Percentiles rank a stretch among this genome's conserved stretches.
Conservation (phyloP, 1,139 yeast genomes). For the Hansenula lynferdii region DNA sequence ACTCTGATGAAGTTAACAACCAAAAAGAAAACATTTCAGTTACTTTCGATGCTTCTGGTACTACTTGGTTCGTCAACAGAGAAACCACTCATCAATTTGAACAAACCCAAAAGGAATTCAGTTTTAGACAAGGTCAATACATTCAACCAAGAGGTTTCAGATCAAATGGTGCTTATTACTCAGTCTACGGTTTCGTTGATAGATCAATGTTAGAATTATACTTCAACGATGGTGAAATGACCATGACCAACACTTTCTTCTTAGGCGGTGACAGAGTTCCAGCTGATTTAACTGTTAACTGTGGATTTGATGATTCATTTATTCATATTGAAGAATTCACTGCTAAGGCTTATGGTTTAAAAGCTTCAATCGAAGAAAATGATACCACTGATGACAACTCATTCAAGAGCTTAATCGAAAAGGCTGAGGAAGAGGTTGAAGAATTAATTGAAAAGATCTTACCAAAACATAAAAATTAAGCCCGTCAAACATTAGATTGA, state of each 20-base stretch:
- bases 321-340: not conserved
- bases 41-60: constrained; percentile 1
- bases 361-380: not conserved
- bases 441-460: not conserved
- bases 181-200: constrained; percentile 1
- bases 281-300: constrained; percentile 1
- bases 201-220: not conserved
- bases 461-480: not conserved
- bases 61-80: constrained; percentile 1
- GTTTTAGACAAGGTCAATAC: constrained; percentile 1
- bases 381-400: no score
- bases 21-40: not conserved
- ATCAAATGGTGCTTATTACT: not conserved
- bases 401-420: not conserved
- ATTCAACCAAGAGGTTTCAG: constrained; percentile 1
- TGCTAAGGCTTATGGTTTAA: not conserved
- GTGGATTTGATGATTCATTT: not conserved
- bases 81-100: not conserved
- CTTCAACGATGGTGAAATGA: constrained; percentile 3
- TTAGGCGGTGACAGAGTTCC: constrained; percentile 2
- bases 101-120: not conserved
- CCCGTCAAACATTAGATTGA: not conserved
- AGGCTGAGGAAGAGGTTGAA: not conserved
- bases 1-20: not conserved
- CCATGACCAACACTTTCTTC: constrained; percentile 1